Evolutionary conservation across 108 stramenopile species (phyloP), one percentile per base, ranked within the genome.

Genomic region (Conticribra guillardii): DNA sequence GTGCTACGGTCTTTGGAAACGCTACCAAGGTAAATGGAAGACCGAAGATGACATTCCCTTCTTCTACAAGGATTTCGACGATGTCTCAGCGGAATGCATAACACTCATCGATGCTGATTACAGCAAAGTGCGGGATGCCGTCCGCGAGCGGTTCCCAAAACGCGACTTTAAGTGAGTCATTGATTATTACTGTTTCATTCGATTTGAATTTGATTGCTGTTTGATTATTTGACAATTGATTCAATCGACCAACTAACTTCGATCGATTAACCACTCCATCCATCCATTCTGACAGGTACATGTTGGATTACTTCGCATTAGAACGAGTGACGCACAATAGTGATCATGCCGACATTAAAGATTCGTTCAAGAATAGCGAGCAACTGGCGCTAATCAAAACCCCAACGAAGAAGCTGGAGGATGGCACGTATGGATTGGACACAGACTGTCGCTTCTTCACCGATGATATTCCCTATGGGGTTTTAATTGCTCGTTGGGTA

Each of bases 21-120:
- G 60, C 19, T 80, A 81, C 44, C 74, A 72, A 31, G 82, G 82
- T 22, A 73, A 54, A 44, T 84, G 76, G 76, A 31, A 54, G 23
- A 46, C 50, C 9, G 59, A 67, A 46, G 76, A 75, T 31, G 60
- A 71, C 21, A 66, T 84, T 22, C 80, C 80, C 3, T 84, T 60
- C 70, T 84, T 82, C 65, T 82, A 82, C 57, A 71, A 67, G 26
- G 84, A 84, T 32, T 84, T 82, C 52, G 84, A 84, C 33, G 71
- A 84, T 23, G 23, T 74, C 1, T 84, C 84, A 0, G 80, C 80
- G 3, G 67, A 78, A 22, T 64, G 57, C 49, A 37, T 84, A 28
- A 48, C 16, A 30, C 44, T 41, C 8, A 32, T 84, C 50, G 84
- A 84, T 55, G 76, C 58, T 11, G 84, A 84, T 30, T 82, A 82